Conservation (phyloP, 2,329 filamentous ascomycete species). For the Phialocephala sp. region DNA sequence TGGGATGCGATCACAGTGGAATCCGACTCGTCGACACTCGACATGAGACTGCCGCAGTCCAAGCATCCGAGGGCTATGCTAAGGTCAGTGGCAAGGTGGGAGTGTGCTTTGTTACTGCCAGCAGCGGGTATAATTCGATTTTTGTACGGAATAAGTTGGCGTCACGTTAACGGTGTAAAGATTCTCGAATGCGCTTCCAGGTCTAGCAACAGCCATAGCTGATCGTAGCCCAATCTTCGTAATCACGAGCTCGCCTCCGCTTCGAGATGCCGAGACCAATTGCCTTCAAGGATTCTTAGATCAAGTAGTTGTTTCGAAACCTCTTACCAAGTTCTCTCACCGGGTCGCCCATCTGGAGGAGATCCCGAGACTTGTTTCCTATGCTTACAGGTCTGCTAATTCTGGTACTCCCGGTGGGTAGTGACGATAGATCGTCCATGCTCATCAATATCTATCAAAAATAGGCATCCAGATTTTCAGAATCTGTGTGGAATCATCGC, state of each 20-base stretch:
- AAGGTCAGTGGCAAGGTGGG: conserved; percentile 4
- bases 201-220: not conserved
- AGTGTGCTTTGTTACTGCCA: conserved; percentile 1
- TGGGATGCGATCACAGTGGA: conserved; percentile 3
- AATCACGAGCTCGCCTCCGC: not conserved
- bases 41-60: conserved; percentile 1
- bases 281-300: not conserved
- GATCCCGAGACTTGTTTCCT: conserved; percentile 2
- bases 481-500: not conserved
- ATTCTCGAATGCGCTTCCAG: not conserved
- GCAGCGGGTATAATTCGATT: not conserved
- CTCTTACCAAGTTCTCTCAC: conserved; percentile 4
- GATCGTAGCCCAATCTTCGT: conserved; percentile 7
- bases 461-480: no score
- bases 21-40: not conserved
- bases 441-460: not conserved
- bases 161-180: not conserved
- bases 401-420: not conserved
- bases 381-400: not conserved
- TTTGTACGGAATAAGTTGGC: not conserved
- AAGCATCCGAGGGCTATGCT: conserved; percentile 3
- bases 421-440: not conserved
- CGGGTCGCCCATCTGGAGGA: not conserved
- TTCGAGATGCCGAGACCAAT: conserved; percentile 4
- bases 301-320: conserved; percentile 2